phyloP scores from a whole-genome alignment of 768 basidiomycete genomes.

The Termitomyces sp. region DNA sequence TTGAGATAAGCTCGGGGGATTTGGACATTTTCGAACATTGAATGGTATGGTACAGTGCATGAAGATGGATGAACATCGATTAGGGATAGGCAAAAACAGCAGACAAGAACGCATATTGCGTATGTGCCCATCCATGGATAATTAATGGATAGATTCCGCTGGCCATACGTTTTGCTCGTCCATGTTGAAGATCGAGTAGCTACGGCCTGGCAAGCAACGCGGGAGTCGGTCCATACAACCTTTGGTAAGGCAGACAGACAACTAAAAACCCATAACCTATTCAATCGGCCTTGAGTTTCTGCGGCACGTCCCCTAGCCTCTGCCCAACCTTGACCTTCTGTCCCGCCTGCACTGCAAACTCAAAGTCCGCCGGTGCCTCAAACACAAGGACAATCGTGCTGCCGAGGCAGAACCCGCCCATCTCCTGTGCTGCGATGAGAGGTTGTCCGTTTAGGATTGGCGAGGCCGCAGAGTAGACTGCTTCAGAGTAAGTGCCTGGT shows the following conservation, averaged over 20 bases:
- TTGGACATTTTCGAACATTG: background rate
- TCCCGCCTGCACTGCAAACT: slow-evolving; percentile 70
- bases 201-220: background rate
- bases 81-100: background rate
- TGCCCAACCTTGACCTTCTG: slow-evolving; percentile 88
- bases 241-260: background rate
- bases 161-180: slow-evolving; percentile 5
- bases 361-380: slow-evolving; percentile 84
- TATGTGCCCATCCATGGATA: slow-evolving; percentile 1
- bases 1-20: background rate
- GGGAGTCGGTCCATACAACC: background rate
- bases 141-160: background rate
- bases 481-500: slow-evolving; percentile 86
- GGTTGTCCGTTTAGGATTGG: slow-evolving; percentile 84
- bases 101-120: background rate
- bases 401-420: slow-evolving; percentile 95
- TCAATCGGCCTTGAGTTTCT: slow-evolving; percentile 23
- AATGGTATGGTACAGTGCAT: slow-evolving; percentile 8
- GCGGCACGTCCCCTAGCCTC: slow-evolving; percentile 56
- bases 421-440: slow-evolving; percentile 82
- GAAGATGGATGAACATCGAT: slow-evolving; percentile 19
- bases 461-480: slow-evolving; percentile 83
- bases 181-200: slow-evolving; percentile 19
- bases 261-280: background rate
- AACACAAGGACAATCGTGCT: slow-evolving; percentile 96